Percentiles rank a stretch among this genome's conserved stretches.
phyloP scores from a whole-genome alignment of 2,329 filamentous ascomycete species.

The Pestalotiopsis sp. region DNA sequence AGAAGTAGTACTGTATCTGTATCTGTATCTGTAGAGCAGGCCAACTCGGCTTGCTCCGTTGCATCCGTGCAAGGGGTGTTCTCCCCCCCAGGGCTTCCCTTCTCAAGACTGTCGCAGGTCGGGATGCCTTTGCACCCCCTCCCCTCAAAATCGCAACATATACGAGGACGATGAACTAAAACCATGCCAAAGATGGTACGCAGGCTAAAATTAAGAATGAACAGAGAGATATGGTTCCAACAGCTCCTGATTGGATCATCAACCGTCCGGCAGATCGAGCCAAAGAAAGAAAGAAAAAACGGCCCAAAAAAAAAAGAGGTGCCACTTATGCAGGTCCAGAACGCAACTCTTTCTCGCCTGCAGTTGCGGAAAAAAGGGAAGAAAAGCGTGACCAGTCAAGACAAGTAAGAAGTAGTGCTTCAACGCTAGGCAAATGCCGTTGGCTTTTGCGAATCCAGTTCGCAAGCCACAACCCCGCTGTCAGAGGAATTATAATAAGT shows the following conservation, averaged over 20 bases:
- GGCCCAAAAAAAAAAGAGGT: not conserved
- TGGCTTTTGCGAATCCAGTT: not conserved
- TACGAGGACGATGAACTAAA: not conserved
- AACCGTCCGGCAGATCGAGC: not conserved
- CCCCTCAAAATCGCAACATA: too few relatives aligned
- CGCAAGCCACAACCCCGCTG: conserved; percentile 5
- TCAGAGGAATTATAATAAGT: not conserved
- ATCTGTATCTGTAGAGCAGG: too few relatives aligned
- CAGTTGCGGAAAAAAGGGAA: not conserved
- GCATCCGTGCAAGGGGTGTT: too few relatives aligned
- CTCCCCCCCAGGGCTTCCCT: too few relatives aligned
- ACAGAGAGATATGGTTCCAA: not conserved
- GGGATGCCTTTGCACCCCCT: too few relatives aligned
- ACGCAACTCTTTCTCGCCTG: not conserved
- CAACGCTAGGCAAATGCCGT: not conserved
- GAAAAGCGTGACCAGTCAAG: not conserved
- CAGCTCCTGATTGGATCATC: not conserved
- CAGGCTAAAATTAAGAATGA: not conserved
- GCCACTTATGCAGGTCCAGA: conserved; percentile 6
- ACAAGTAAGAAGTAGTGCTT: not conserved
- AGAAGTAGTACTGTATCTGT: too few relatives aligned
- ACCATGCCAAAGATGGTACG: not conserved
- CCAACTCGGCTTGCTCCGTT: too few relatives aligned
- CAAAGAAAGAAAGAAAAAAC: not conserved
- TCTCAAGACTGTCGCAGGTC: too few relatives aligned